Evolutionary conservation across 345 rosid species (phyloP).

Genomic region (Alliaria petiolata): DNA sequence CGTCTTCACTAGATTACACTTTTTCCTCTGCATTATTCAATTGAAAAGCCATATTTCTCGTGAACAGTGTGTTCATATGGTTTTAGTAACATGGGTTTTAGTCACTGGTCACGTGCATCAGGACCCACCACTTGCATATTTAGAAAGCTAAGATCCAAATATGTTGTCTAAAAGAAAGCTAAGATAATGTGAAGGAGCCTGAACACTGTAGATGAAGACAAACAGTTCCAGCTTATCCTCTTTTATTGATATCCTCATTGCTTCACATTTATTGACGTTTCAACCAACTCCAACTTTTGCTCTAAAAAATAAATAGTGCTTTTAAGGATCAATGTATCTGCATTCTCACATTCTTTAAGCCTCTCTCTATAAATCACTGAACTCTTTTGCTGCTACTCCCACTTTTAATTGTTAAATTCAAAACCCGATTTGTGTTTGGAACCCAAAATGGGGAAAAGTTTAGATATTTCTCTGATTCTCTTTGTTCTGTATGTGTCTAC

Average conservation of each 20-base stretch:
- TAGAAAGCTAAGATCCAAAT: slow-evolving; percentile 24
- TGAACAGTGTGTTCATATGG: slow-evolving; percentile 26
- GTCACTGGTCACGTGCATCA: slow-evolving; percentile 27
- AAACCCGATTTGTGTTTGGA: slow-evolving; percentile 3
- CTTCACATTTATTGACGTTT: slow-evolving; percentile 24
- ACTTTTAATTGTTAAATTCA: background rate
- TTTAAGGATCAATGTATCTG: slow-evolving; percentile 18
- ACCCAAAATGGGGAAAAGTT: slow-evolving; percentile 22
- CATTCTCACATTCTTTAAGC: slow-evolving; percentile 5
- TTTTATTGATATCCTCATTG: slow-evolving; percentile 18
- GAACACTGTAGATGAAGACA: slow-evolving; percentile 18
- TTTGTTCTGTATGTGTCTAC: slow-evolving; percentile 18
- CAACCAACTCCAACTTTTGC: slow-evolving; percentile 23
- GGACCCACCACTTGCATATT: slow-evolving; percentile 31
- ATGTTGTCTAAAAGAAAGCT: slow-evolving; percentile 4
- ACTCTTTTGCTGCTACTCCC: slow-evolving; percentile 12
- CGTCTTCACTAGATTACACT: slow-evolving; percentile 6
- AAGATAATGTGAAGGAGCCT: slow-evolving; percentile 11
- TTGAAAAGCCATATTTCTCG: slow-evolving; percentile 23
- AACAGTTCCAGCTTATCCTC: slow-evolving; percentile 26
- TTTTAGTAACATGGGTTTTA: slow-evolving; percentile 27
- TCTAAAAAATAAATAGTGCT: background rate
- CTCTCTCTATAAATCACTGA: slow-evolving; percentile 18
- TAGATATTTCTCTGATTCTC: slow-evolving; percentile 18
- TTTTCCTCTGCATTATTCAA: slow-evolving; percentile 28